Base-by-base conservation (phyloP, 345 rosid species). In the Trapa bicornis region DNA sequence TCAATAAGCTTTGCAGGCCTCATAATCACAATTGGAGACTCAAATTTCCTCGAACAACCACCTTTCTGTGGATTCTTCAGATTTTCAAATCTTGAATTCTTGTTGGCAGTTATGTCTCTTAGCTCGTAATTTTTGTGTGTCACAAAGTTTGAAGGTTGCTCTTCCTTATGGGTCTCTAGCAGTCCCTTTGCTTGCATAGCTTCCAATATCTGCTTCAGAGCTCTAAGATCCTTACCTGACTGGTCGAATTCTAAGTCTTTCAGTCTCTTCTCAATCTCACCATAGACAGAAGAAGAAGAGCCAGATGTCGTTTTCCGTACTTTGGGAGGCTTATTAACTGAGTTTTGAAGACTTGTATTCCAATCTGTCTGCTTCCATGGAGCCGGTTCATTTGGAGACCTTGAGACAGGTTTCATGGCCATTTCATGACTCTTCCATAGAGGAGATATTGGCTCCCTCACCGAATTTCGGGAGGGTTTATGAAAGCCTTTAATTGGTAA, bases 21-120 rank as follows among this genome's bases (percentile, higher is more conserved):
- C 94, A 93, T 93, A 69, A 93, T 90, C 77, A 93, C 97, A 45
- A 93, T 93, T 45, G 96, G 96, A 48, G 97, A 93, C 66, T 90
- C 94, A 78, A 73, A 87, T 3, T 75, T 71, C 77, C 76, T 79
- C 12, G 68, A 71, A 75, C 85, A 80, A 42, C 68, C 64, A 68
- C 72, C 75, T 35, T 70, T 69, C 41, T 58, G 78, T 15, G 39
- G 66, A 65, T 72, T 78, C 57, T 36, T 81, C 1, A 68, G 82
- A 65, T 73, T 75, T 68, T 64, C 71, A 66, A 70, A 32, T 72
- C 77, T 79, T 12, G 68, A 60, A 71, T 64, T 81, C 73, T 73
- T 84, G 71, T 64, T 71, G 29, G 29, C 29, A 22, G 29, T 22
- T 22, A 22, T 22, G 29, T 22, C 29, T 22, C 29, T 22, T 22